phyloP scores from a whole-genome alignment of 352 stramenopile species.

The Albugo candida region DNA sequence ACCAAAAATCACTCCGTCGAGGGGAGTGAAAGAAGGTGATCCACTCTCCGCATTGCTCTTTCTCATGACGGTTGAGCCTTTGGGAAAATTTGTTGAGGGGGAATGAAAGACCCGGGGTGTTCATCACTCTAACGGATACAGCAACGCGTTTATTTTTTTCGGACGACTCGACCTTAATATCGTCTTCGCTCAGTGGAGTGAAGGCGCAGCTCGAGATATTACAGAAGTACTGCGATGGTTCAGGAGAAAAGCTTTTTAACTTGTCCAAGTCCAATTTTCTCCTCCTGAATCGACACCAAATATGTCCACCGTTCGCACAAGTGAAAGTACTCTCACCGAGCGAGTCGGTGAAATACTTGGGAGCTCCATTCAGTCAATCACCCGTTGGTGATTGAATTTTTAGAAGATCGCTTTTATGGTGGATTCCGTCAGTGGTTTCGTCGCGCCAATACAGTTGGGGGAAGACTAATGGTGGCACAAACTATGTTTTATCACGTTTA shows the following conservation, averaged over 20 bases:
- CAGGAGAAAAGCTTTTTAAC: slow-evolving; percentile 4
- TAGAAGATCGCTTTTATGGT: slow-evolving; percentile 8
- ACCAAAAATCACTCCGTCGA: slow-evolving; percentile 5
- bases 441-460: slow-evolving; percentile 2
- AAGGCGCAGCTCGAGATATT: slow-evolving; percentile 6
- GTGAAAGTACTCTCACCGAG: slow-evolving; percentile 2
- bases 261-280: slow-evolving; percentile 5
- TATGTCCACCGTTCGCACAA: not conserved
- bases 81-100: slow-evolving; percentile 1
- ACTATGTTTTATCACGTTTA: slow-evolving; percentile 6
- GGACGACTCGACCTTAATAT: slow-evolving; percentile 7
- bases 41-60: slow-evolving; percentile 8
- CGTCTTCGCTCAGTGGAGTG: not conserved
- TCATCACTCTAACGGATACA: not conserved
- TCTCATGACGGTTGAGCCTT: slow-evolving; percentile 2
- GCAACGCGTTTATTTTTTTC: slow-evolving; percentile 4
- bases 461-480: not conserved
- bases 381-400: slow-evolving; percentile 4
- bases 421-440: slow-evolving; percentile 7
- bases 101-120: not conserved
- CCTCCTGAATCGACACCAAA: slow-evolving; percentile 3
- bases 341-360: slow-evolving; percentile 6
- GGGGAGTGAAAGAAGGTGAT: slow-evolving; percentile 7
- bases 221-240: slow-evolving; percentile 2
- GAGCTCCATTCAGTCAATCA: slow-evolving; percentile 5